phyloP scores from a whole-genome alignment of 2,329 filamentous ascomycete species.

The Aspergillus cejpii region DNA sequence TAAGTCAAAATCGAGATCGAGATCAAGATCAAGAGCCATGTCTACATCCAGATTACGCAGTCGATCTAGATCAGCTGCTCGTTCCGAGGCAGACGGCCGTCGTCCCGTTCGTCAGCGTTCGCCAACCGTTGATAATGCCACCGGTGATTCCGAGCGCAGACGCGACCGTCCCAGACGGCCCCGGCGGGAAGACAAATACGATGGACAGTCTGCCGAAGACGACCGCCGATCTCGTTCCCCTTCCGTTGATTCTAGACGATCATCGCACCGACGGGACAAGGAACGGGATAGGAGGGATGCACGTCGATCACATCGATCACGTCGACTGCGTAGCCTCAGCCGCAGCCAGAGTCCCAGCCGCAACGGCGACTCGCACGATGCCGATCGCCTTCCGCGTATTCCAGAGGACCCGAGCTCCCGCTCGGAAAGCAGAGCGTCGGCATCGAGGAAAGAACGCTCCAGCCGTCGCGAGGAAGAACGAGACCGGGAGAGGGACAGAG shows the following conservation, averaged over 20 bases:
- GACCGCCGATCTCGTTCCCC: slow-evolving; percentile 57
- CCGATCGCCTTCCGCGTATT: slow-evolving; percentile 29
- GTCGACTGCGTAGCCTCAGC: slow-evolving; percentile 27
- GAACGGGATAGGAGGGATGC: slow-evolving; percentile 47
- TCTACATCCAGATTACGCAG: slow-evolving; percentile 26
- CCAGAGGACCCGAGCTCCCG: slow-evolving; percentile 19
- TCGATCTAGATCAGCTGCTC: slow-evolving; percentile 36
- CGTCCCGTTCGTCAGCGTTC: slow-evolving; percentile 52
- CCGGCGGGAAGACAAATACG: slow-evolving; percentile 41
- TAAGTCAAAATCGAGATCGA: slow-evolving; percentile 24
- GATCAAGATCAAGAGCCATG: slow-evolving; percentile 24
- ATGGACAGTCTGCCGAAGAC: slow-evolving; percentile 35
- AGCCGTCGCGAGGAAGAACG: slow-evolving; percentile 27
- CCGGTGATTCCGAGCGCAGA: slow-evolving; percentile 30
- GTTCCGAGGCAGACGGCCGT: slow-evolving; percentile 42
- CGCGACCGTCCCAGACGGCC: slow-evolving; percentile 24
- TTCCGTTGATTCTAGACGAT: slow-evolving; percentile 55
- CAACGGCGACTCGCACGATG: slow-evolving; percentile 34
- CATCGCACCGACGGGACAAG: slow-evolving; percentile 55
- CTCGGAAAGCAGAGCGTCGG: slow-evolving; percentile 16
- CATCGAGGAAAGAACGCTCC: slow-evolving; percentile 24
- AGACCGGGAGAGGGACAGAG: slow-evolving; percentile 36
- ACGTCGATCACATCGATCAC: slow-evolving; percentile 45
- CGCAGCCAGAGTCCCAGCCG: slow-evolving; percentile 26
- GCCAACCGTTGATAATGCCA: slow-evolving; percentile 24